Evolutionary conservation across 139 green algal genomes (phyloP).

Genomic region (Coelastrella sp.): DNA sequence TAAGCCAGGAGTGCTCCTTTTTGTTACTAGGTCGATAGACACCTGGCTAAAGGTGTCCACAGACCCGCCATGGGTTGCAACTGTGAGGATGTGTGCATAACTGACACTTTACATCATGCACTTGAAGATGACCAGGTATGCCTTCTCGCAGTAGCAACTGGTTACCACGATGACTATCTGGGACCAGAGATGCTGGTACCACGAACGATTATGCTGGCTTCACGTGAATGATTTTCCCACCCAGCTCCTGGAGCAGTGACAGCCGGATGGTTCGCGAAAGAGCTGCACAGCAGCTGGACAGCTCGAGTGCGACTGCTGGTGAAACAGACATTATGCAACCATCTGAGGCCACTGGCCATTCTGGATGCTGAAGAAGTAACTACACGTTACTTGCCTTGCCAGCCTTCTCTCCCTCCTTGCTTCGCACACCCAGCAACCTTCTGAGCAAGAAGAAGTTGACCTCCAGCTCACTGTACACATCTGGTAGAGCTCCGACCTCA

Average conservation of each 20-base stretch:
- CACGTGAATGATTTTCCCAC: too few species aligned
- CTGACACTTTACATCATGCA: background rate
- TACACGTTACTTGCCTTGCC: conserved; percentile 80
- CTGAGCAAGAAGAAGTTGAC: conserved; percentile 99
- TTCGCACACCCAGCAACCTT: conserved; percentile 95
- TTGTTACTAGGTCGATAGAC: background rate
- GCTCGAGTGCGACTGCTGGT: too few species aligned
- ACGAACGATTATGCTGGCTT: too few species aligned
- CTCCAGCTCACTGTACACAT: conserved; percentile 99
- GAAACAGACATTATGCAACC: too few species aligned
- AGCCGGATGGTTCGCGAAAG: too few species aligned
- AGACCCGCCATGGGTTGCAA: conserved; percentile 1
- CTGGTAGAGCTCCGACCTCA: conserved; percentile 93
- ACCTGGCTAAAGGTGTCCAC: conserved; percentile 44
- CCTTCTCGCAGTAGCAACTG: too few species aligned
- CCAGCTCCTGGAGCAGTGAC: too few species aligned
- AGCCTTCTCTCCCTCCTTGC: conserved; percentile 92
- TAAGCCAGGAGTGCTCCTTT: conserved; percentile 23
- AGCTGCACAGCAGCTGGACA: too few species aligned
- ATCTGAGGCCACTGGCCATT: too few species aligned
- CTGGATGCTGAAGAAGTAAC: too few species aligned
- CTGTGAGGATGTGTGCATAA: background rate
- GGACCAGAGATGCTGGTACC: too few species aligned
- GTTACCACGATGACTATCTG: too few species aligned
- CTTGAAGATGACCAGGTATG: background rate